phyloP scores from a whole-genome alignment of 805 yeast genomes.

The Wickerhamiella musiphila region DNA sequence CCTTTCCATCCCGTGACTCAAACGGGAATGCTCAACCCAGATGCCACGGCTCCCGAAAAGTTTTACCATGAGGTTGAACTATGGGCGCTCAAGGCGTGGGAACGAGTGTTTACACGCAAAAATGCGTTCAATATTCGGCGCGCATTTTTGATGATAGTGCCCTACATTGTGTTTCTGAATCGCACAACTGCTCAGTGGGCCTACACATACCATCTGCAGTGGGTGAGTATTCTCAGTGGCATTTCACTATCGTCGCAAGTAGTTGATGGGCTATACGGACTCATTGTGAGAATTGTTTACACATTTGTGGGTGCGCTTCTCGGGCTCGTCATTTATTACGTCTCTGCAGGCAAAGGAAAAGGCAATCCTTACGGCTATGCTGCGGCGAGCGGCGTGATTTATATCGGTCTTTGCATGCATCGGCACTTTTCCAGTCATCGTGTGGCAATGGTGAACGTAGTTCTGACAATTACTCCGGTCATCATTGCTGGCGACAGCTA shows the following conservation, averaged over 20 bases:
- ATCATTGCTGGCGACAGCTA: constrained; percentile 22
- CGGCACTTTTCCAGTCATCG: constrained; percentile 19
- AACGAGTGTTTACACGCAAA: constrained; percentile 1
- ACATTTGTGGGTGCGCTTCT: constrained; percentile 19
- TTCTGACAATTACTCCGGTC: constrained; percentile 16
- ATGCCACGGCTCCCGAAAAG: constrained; percentile 16
- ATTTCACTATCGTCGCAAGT: constrained; percentile 18
- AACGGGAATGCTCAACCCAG: constrained; percentile 17
- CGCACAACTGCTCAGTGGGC: constrained; percentile 15
- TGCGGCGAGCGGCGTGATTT: constrained; percentile 16
- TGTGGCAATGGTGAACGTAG: constrained; percentile 18
- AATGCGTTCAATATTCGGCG: constrained; percentile 12
- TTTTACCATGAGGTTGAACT: constrained; percentile 13
- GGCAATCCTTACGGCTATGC: constrained; percentile 23
- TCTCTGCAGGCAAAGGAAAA: constrained; percentile 19
- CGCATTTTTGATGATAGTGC: constrained; percentile 9
- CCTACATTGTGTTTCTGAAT: constrained; percentile 11
- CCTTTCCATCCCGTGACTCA: constrained; percentile 7
- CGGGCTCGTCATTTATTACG: constrained; percentile 23
- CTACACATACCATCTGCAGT: constrained; percentile 15
- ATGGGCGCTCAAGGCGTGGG: neutral
- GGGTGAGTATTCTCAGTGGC: constrained; percentile 20
- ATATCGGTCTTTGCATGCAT: constrained; percentile 16
- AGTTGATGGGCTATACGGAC: constrained; percentile 20
- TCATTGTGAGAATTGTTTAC: constrained; percentile 15